Evolutionary conservation across 257 asterid genomes (phyloP).

Genomic region (Capsicum pubescens): DNA sequence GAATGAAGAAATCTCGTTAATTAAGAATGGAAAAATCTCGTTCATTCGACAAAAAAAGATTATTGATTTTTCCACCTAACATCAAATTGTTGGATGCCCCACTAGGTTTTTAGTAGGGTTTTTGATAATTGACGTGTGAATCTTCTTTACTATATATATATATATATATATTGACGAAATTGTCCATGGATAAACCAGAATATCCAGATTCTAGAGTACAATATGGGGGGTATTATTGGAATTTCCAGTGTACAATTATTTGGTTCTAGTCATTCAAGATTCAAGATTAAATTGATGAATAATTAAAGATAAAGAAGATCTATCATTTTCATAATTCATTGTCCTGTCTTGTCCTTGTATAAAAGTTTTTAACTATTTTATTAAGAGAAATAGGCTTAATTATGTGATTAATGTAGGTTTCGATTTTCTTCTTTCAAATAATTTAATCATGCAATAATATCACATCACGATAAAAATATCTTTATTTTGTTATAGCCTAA

Average conservation of each 20-base stretch:
- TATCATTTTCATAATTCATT: conserved; percentile 14
- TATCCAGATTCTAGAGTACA: background rate
- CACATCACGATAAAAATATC: background rate
- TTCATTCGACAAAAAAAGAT: background rate
- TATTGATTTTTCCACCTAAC: conserved; percentile 26
- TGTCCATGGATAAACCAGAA: conserved; percentile 30
- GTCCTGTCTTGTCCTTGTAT: background rate
- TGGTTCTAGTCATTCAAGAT: conserved; percentile 19
- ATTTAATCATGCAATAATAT: background rate
- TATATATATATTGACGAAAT: conserved; percentile 27
- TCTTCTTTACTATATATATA: background rate
- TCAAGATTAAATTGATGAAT: conserved; percentile 15
- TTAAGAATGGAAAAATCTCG: background rate
- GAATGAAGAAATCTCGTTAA: no score
- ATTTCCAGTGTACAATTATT: background rate
- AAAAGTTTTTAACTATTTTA: background rate
- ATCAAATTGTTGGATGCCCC: background rate
- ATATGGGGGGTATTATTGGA: conserved; percentile 29
- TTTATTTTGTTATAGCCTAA: background rate
- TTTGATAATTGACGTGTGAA: background rate
- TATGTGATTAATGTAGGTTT: background rate
- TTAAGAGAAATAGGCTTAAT: background rate
- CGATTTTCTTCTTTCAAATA: background rate
- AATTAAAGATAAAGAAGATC: background rate
- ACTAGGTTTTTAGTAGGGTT: background rate